phyloP scores from a whole-genome alignment of 768 basidiomycete genomes.

The Suillus weaverae region DNA sequence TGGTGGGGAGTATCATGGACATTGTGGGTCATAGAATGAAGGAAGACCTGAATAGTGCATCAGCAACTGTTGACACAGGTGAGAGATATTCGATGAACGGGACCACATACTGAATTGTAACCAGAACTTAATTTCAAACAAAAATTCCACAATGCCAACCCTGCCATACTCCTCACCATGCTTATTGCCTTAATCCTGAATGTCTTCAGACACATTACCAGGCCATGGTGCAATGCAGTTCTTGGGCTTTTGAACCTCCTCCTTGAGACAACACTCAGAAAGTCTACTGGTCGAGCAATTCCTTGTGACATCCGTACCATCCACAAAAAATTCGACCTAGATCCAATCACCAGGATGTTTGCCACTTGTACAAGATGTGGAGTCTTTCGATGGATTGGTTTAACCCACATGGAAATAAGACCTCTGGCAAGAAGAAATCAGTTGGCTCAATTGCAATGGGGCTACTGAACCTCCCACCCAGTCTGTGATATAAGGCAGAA shows the following conservation, averaged over 20 bases:
- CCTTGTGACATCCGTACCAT: too few species aligned
- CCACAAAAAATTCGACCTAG: too few species aligned
- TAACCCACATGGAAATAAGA: too few species aligned
- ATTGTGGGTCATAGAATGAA: neutral
- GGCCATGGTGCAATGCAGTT: too few species aligned
- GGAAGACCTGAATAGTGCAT: neutral
- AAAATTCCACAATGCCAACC: slow-evolving; percentile 7
- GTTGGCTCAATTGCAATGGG: too few species aligned
- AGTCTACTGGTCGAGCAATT: neutral
- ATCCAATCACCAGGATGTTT: too few species aligned
- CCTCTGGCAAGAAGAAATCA: too few species aligned
- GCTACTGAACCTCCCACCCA: too few species aligned
- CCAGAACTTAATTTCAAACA: neutral
- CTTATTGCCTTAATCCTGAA: neutral
- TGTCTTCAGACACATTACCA: too few species aligned
- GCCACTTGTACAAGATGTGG: slow-evolving; percentile 22
- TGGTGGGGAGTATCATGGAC: neutral
- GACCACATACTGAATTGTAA: neutral
- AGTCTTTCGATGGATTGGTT: slow-evolving; percentile 8
- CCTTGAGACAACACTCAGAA: too few species aligned
- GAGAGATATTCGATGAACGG: neutral
- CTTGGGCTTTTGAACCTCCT: neutral
- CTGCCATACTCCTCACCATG: slow-evolving; percentile 3
- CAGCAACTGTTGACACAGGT: slow-evolving; percentile 1
- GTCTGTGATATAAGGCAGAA: too few species aligned